Conservation (phyloP, 306 rosid genomes). For the Malus sylvestris region DNA sequence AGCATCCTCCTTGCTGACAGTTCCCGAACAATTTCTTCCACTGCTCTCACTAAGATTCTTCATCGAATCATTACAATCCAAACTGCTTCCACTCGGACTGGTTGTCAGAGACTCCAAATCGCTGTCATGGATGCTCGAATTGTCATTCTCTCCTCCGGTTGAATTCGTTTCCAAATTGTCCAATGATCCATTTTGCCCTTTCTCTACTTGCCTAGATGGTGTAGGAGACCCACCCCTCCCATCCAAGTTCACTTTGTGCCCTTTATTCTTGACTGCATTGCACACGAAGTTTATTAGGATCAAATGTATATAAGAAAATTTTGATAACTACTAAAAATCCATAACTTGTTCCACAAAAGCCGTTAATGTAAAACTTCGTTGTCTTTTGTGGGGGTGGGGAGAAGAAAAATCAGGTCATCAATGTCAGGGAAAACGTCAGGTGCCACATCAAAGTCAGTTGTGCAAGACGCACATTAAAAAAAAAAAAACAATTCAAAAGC, state of each 20-base stretch:
- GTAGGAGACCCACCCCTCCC: conserved; percentile 25
- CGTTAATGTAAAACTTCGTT: too few species aligned
- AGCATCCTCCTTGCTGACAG: conserved; percentile 29
- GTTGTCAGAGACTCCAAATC: conserved; percentile 24
- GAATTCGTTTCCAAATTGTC: conserved; percentile 23
- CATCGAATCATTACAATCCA: conserved; percentile 23
- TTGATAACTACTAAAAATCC: not conserved
- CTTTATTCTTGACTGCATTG: conserved; percentile 43
- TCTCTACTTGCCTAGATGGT: conserved; percentile 15
- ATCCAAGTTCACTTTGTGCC: conserved; percentile 23
- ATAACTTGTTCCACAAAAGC: not conserved
- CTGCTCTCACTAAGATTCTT: conserved; percentile 20
- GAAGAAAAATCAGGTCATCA: not conserved
- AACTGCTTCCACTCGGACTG: conserved; percentile 16
- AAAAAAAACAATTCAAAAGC: not conserved
- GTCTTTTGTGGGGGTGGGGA: too few species aligned
- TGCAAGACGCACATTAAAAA: too few species aligned
- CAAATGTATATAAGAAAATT: not conserved
- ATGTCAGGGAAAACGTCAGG: not conserved
- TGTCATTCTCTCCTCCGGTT: conserved; percentile 25
- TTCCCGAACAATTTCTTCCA: conserved; percentile 18
- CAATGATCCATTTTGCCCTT: conserved; percentile 25
- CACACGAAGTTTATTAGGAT: conserved; percentile 1
- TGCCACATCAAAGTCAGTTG: not conserved
- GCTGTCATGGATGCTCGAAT: conserved; percentile 16